These are phyloP conservation scores for Fusarium protoensiforme DNA, from an alignment of 2,329 filamentous ascomycete genomes.

Conservation along the genomic window DNA sequence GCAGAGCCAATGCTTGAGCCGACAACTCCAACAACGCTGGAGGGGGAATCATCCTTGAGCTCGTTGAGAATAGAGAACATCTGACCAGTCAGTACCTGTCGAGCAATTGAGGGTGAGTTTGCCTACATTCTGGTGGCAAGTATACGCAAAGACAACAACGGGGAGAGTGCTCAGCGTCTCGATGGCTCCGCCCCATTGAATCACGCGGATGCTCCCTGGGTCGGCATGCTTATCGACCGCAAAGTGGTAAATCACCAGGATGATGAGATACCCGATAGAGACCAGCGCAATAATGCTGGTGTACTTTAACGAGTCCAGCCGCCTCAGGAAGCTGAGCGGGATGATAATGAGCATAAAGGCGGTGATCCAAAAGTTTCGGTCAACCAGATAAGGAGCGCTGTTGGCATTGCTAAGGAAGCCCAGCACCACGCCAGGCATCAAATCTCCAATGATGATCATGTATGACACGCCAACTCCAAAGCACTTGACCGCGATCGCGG, in stretches of 20 bases:
- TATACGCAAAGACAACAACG: slow-evolving; percentile 99
- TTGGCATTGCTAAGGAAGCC: slow-evolving; percentile 78
- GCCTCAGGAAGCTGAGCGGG: slow-evolving; percentile 89
- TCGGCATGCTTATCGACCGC: slow-evolving; percentile 80
- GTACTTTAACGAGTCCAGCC: slow-evolving; percentile 96
- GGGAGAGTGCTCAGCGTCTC: slow-evolving; percentile 87
- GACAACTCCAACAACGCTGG: slow-evolving; percentile 80
- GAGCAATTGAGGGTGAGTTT: background rate
- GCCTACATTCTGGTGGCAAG: slow-evolving; percentile 94
- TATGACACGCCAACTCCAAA: slow-evolving; percentile 98
- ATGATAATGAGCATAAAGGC: slow-evolving; percentile 98
- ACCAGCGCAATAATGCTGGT: slow-evolving; percentile 92
- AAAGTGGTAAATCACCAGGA: slow-evolving; percentile 95
- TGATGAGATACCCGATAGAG: slow-evolving; percentile 92
- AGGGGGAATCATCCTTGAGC: slow-evolving; percentile 84
- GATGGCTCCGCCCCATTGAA: slow-evolving; percentile 83
- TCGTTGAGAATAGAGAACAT: slow-evolving; percentile 99
- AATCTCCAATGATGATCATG: slow-evolving; percentile 96
- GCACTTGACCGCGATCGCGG: slow-evolving; percentile 96
- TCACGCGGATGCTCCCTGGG: slow-evolving; percentile 78
- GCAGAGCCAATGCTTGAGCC: slow-evolving; percentile 87
- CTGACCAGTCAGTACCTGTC: slow-evolving; percentile 54
- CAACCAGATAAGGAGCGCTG: slow-evolving; percentile 77
- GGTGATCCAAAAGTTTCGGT: slow-evolving; percentile 97
- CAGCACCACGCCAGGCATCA: slow-evolving; percentile 93